phyloP scores from a whole-genome alignment of 257 asterid species.

The Capsicum rhomboideum region DNA sequence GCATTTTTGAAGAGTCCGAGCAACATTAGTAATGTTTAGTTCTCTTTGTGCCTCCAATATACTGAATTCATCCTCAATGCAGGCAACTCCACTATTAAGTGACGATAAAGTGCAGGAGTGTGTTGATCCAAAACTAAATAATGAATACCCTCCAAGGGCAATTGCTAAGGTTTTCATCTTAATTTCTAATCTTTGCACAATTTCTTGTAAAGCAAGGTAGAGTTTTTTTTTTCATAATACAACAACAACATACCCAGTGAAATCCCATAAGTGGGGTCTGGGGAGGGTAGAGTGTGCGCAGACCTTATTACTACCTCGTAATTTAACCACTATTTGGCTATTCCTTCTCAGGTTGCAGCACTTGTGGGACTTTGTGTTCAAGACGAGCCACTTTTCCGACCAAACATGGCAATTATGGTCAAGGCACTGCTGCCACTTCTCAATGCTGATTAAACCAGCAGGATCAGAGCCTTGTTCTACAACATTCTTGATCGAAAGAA shows the following conservation, averaged over 20 bases:
- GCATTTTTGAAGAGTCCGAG: neutral
- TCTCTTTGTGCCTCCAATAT: neutral
- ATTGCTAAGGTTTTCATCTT: constrained; percentile 55
- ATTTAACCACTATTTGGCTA: neutral
- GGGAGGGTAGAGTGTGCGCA: too few species aligned
- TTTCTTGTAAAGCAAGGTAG: neutral
- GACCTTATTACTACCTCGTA: too few species aligned
- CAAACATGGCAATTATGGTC: constrained; percentile 85
- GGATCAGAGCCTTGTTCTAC: neutral
- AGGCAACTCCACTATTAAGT: constrained; percentile 84
- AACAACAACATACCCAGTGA: too few species aligned
- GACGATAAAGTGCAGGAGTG: constrained; percentile 86
- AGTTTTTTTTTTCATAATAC: neutral
- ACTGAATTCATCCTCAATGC: neutral
- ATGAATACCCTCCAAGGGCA: constrained; percentile 66
- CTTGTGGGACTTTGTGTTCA: constrained; percentile 89
- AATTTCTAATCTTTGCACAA: neutral
- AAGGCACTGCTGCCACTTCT: constrained; percentile 85
- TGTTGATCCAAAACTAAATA: constrained; percentile 64
- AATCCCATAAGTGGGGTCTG: too few species aligned
- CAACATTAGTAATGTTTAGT: neutral
- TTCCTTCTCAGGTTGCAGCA: constrained; percentile 60
- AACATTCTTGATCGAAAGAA: neutral
- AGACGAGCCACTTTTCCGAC: constrained; percentile 76
- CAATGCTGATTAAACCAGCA: constrained; percentile 41